phyloP scores from a whole-genome alignment of 108 stramenopile species.

The Pseudonitzschia multistriata region DNA sequence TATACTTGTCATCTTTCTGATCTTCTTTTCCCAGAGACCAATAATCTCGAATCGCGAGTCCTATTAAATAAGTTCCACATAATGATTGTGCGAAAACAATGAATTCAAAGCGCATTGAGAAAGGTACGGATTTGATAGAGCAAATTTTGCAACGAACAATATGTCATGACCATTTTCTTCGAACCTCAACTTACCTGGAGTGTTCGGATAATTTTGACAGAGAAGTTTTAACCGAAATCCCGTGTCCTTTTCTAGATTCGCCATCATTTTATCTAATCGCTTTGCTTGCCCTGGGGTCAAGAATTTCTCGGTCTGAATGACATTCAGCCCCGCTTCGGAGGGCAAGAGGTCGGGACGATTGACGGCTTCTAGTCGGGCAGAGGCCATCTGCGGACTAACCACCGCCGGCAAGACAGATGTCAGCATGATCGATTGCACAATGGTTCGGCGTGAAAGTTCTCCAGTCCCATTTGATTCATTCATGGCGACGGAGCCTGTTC shows the following conservation, averaged over 20 bases:
- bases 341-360: slow-evolving; percentile 86
- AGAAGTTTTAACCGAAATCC: slow-evolving; percentile 65
- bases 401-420: slow-evolving; percentile 40
- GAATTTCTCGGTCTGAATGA: slow-evolving; percentile 85
- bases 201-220: slow-evolving; percentile 84
- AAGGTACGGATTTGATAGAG: no score
- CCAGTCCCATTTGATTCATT: neutral
- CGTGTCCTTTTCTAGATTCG: slow-evolving; percentile 69
- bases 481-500: neutral
- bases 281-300: slow-evolving; percentile 78
- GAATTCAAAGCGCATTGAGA: no score
- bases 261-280: slow-evolving; percentile 65
- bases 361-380: slow-evolving; percentile 78
- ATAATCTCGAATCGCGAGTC: slow-evolving; percentile 72
- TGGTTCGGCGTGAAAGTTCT: slow-evolving; percentile 18
- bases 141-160: no score
- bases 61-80: no score
- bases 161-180: neutral
- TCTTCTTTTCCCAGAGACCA: slow-evolving; percentile 87
- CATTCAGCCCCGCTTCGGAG: slow-evolving; percentile 56
- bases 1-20: slow-evolving; percentile 87
- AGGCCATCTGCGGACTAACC: slow-evolving; percentile 36
- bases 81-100: no score
- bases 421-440: slow-evolving; percentile 14
- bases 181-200: slow-evolving; percentile 43